phyloP scores from a whole-genome alignment of 164 flowering plant genomes.

The Nymphaea thermarum region DNA sequence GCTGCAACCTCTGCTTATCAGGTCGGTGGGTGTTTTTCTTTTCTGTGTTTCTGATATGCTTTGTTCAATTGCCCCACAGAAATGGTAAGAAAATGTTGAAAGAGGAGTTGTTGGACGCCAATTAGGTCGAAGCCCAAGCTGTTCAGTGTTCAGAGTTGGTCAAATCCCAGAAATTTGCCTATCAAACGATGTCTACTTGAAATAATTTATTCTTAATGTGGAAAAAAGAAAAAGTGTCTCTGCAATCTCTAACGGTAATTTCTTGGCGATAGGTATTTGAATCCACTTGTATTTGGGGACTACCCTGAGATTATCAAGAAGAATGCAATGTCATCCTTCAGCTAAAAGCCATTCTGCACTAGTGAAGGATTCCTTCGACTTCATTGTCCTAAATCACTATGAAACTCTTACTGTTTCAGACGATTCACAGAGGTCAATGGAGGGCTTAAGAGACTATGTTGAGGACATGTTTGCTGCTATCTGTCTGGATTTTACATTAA shows the following conservation, averaged over 20 bases:
- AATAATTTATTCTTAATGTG: background rate
- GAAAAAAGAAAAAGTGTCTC: background rate
- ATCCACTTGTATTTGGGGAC: conserved; percentile 12
- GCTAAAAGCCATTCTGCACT: background rate
- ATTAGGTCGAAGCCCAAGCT: too few species aligned
- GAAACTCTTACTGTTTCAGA: background rate
- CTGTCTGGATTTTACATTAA: background rate
- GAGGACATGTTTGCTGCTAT: conserved; percentile 2
- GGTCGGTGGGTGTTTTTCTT: background rate
- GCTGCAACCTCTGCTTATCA: background rate
- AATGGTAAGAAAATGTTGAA: too few species aligned
- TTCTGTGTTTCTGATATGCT: background rate
- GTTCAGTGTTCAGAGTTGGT: background rate
- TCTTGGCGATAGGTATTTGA: conserved; percentile 2
- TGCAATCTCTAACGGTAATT: too few species aligned
- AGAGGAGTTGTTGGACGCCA: too few species aligned
- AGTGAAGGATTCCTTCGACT: conserved; percentile 8
- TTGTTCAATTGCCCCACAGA: too few species aligned
- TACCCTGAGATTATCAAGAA: conserved; percentile 8
- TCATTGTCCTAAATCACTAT: conserved; percentile 11
- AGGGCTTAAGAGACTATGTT: background rate
- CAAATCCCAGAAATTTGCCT: background rate
- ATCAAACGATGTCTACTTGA: background rate
- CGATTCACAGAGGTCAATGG: background rate
- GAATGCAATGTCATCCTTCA: conserved; percentile 6